Conservation (phyloP, 2,329 filamentous ascomycete species). For the Aspergillus hortae region DNA sequence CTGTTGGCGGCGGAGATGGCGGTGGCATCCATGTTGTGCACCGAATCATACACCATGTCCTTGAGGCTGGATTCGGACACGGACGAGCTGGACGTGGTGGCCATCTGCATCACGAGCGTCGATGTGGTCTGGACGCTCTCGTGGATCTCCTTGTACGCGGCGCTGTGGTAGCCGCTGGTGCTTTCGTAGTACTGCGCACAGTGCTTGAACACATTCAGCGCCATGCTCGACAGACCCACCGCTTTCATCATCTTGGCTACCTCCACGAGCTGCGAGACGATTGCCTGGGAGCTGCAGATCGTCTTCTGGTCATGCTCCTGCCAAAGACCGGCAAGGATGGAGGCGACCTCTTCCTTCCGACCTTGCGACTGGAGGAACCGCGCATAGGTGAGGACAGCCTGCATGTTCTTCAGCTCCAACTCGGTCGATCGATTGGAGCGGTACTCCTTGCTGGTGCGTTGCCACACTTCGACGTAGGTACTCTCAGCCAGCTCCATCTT, state of each 20-base stretch:
- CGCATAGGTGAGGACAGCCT: constrained; percentile 45
- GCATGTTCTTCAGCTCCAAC: constrained; percentile 49
- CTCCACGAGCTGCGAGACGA: constrained; percentile 34
- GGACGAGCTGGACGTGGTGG: constrained; percentile 32
- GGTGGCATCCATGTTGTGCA: constrained; percentile 38
- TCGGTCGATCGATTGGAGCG: constrained; percentile 40
- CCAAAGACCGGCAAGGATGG: constrained; percentile 46
- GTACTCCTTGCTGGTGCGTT: constrained; percentile 47
- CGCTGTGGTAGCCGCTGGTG: constrained; percentile 31
- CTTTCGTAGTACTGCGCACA: constrained; percentile 35
- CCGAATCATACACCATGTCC: constrained; percentile 43
- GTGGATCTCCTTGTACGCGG: constrained; percentile 41
- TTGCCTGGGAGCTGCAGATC: constrained; percentile 37
- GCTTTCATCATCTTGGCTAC: constrained; percentile 46
- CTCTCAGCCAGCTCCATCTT: constrained; percentile 41
- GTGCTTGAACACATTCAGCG: constrained; percentile 49
- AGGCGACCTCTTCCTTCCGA: constrained; percentile 43
- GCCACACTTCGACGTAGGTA: constrained; percentile 51
- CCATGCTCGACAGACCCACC: constrained; percentile 43
- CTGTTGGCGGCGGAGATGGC: constrained; percentile 42
- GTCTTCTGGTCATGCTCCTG: constrained; percentile 47
- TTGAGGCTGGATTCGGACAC: constrained; percentile 43
- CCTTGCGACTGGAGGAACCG: constrained; percentile 47
- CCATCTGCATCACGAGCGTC: constrained; percentile 40
- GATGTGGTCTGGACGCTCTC: constrained; percentile 42